Evolutionary conservation across 2,329 filamentous ascomycete genomes (phyloP).

Genomic region (Diplodia mutila): DNA sequence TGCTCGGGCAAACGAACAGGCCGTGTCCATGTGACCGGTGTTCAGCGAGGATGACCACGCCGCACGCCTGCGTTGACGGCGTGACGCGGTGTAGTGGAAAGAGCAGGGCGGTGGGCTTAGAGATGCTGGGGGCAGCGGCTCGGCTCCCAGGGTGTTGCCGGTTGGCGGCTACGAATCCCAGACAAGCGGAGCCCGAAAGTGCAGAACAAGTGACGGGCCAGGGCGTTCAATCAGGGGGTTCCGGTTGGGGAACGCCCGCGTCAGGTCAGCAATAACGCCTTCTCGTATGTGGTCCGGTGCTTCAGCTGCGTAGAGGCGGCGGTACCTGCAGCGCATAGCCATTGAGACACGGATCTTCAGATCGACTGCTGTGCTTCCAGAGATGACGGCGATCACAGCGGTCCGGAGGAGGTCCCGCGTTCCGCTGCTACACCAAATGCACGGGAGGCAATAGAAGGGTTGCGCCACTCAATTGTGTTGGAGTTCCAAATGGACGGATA

Average conservation of each 20-base stretch:
- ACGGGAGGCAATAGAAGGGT: neutral
- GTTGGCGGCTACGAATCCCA: constrained; percentile 11
- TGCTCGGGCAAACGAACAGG: neutral
- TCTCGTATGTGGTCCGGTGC: neutral
- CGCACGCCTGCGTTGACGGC: too few relatives aligned
- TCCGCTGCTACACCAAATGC: constrained; percentile 8
- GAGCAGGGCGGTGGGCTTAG: too few relatives aligned
- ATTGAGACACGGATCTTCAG: constrained; percentile 16
- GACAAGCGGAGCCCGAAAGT: constrained; percentile 31
- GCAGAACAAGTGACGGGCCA: constrained; percentile 11
- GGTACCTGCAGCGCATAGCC: neutral
- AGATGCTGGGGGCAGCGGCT: constrained; percentile 5
- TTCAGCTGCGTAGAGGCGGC: too few relatives aligned
- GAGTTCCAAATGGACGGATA: constrained; percentile 29
- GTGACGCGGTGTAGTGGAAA: too few relatives aligned
- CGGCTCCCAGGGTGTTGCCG: constrained; percentile 13
- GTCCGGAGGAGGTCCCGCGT: neutral
- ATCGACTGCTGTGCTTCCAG: neutral
- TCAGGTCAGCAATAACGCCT: neutral
- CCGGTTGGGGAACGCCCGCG: neutral
- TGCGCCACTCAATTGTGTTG: neutral
- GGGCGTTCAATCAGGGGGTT: neutral
- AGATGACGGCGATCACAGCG: constrained; percentile 2
- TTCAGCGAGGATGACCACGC: neutral
- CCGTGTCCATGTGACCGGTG: neutral